Evolutionary conservation across 2,329 filamentous ascomycete genomes (phyloP).

Genomic region (Arachnomyces sp.): DNA sequence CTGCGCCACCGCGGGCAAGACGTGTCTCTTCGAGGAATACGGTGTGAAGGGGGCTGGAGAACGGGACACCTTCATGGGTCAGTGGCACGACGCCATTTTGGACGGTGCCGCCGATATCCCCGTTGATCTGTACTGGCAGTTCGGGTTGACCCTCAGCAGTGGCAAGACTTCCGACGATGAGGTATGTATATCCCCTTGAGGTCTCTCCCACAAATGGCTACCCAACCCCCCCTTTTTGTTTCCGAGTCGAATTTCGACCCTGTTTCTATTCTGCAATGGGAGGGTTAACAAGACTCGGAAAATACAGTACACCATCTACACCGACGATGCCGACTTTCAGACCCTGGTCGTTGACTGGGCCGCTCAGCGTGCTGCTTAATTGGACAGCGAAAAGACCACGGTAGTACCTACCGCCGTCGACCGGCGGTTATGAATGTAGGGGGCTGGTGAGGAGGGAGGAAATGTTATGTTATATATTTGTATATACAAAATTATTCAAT

Average conservation of each 20-base stretch:
- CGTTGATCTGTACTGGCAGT: slow-evolving; percentile 35
- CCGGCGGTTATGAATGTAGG: no score
- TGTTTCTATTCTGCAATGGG: no score
- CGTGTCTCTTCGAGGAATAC: slow-evolving; percentile 37
- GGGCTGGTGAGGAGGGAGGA: no score
- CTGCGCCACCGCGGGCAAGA: slow-evolving; percentile 31
- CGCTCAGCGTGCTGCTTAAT: not conserved
- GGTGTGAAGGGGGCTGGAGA: slow-evolving; percentile 18
- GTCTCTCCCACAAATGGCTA: no score
- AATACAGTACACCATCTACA: slow-evolving; percentile 4
- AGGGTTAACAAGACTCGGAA: no score
- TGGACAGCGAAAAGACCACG: no score
- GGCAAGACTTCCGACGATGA: slow-evolving; percentile 23
- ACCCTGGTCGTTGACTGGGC: slow-evolving; percentile 1
- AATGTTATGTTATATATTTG: no score
- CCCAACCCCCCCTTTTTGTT: no score
- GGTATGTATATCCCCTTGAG: no score
- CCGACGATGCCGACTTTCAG: slow-evolving; percentile 2
- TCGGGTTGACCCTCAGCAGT: slow-evolving; percentile 23
- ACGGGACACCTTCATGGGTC: slow-evolving; percentile 22
- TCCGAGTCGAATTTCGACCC: no score
- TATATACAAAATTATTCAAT: no score
- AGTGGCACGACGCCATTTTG: slow-evolving; percentile 31
- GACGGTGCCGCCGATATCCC: slow-evolving; percentile 24
- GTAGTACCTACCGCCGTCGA: no score